Percentiles rank a stretch among this genome's conserved stretches.
phyloP scores from a whole-genome alignment of 2,329 filamentous ascomycete species.

The Mollisia scopiformis region DNA sequence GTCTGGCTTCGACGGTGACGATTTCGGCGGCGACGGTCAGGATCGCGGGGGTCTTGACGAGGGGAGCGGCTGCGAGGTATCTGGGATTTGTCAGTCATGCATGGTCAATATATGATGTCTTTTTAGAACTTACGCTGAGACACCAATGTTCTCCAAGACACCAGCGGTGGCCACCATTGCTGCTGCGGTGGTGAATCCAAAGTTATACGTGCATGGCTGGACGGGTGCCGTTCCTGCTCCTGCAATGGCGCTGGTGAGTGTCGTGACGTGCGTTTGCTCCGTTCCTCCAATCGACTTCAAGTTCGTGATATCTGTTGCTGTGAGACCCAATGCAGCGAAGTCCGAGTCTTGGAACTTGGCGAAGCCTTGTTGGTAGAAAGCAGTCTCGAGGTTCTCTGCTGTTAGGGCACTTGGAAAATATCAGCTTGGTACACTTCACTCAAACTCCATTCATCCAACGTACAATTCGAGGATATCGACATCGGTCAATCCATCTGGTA shows the following conservation, averaged over 20 bases:
- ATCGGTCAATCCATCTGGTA: conserved; percentile 47
- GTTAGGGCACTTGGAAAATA: conserved; percentile 61
- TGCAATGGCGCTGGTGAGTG: conserved; percentile 62
- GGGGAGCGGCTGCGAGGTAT: conserved; percentile 69
- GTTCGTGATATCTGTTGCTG: conserved; percentile 56
- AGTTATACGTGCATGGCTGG: conserved; percentile 72
- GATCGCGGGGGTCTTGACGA: conserved; percentile 61
- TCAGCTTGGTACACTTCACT: conserved; percentile 1
- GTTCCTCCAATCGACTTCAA: conserved; percentile 64
- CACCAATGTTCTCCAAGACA: conserved; percentile 72
- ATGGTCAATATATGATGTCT: no score
- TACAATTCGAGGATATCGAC: conserved; percentile 57
- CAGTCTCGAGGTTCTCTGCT: conserved; percentile 73
- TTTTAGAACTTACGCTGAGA: conserved; percentile 60
- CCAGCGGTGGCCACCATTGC: conserved; percentile 71
- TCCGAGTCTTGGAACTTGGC: conserved; percentile 65
- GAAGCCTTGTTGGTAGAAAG: conserved; percentile 75
- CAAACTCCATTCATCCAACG: conserved; percentile 25
- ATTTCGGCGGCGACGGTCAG: conserved; percentile 71
- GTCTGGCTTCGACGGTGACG: conserved; percentile 72
- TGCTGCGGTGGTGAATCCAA: conserved; percentile 66
- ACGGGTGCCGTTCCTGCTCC: conserved; percentile 67
- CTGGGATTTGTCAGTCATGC: conserved; percentile 29
- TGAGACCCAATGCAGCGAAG: conserved; percentile 66
- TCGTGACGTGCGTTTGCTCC: conserved; percentile 64